Conservation (phyloP, 371 early-diverging fungal species). For the Mortierella sp. region DNA sequence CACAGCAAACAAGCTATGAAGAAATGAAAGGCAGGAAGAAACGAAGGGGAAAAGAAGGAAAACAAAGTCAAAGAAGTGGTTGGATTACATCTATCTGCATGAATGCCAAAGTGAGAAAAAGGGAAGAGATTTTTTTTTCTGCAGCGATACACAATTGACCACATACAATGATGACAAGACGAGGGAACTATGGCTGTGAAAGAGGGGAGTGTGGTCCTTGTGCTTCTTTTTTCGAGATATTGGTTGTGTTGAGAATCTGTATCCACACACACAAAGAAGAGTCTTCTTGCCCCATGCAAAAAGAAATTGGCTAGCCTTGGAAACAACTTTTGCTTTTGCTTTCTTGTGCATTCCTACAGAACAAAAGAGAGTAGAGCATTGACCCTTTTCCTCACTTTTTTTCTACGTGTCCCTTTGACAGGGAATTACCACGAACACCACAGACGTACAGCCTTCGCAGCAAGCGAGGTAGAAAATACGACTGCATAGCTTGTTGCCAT, state of each 20-base stretch:
- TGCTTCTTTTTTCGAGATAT: background rate
- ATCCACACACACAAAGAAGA: background rate
- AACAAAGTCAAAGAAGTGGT: background rate
- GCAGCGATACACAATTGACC: constrained; percentile 5
- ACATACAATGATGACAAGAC: background rate
- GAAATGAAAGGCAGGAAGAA: background rate
- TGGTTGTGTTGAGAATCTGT: background rate
- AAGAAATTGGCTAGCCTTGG: background rate
- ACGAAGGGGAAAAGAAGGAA: too few relatives aligned
- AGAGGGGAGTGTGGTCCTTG: background rate
- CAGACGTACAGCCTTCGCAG: background rate
- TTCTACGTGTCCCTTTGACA: background rate
- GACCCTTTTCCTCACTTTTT: background rate
- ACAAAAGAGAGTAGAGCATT: background rate
- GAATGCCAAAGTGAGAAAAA: background rate
- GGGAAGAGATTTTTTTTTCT: background rate
- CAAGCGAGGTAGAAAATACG: background rate
- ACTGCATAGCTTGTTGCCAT: background rate
- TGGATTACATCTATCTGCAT: background rate
- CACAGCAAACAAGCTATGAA: background rate
- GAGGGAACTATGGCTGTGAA: background rate
- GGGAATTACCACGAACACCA: background rate
- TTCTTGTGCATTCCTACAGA: background rate
- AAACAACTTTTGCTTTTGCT: background rate
- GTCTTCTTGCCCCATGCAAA: background rate